phyloP scores from a whole-genome alignment of 306 rosid genomes.

The Quercus ilex region DNA sequence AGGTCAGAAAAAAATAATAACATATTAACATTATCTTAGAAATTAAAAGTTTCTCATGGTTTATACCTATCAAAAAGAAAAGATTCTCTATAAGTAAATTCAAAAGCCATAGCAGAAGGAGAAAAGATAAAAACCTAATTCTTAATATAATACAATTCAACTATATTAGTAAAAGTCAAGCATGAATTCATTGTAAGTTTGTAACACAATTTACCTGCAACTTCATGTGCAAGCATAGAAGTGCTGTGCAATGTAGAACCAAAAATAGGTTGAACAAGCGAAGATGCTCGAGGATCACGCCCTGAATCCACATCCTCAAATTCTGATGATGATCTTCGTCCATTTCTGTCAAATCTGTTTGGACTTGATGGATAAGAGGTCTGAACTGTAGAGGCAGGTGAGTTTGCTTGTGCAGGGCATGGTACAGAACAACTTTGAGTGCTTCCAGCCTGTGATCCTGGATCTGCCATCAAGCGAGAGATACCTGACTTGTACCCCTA shows the following conservation, averaged over 20 bases:
- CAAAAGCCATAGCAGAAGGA: not conserved
- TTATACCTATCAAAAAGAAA: not conserved
- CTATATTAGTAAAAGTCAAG: not conserved
- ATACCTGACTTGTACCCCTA: conserved; percentile 59
- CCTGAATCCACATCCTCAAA: conserved; percentile 45
- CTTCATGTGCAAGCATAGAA: conserved; percentile 31
- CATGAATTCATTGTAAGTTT: not conserved
- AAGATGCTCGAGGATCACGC: conserved; percentile 28
- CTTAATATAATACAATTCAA: not conserved
- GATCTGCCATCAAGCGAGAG: conserved; percentile 37
- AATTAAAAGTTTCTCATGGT: not conserved
- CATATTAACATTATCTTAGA: not conserved
- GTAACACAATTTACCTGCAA: conserved; percentile 35
- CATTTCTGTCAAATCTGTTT: conserved; percentile 32
- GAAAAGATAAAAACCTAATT: not conserved
- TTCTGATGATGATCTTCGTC: conserved; percentile 28
- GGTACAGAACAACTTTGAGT: conserved; percentile 41
- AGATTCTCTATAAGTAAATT: not conserved
- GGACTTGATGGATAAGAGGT: conserved; percentile 39
- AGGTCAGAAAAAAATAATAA: not conserved
- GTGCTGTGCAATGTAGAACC: conserved; percentile 27
- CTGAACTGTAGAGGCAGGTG: conserved; percentile 36
- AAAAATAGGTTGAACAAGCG: conserved; percentile 27
- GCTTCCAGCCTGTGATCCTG: conserved; percentile 40
- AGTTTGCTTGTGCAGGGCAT: conserved; percentile 29